A percentile compares a stretch with the other conserved stretches of the same genome.
Evolutionary conservation across 192 early-diverging fungal species (phyloP).

Genomic region (Haplosporangium gracile): DNA sequence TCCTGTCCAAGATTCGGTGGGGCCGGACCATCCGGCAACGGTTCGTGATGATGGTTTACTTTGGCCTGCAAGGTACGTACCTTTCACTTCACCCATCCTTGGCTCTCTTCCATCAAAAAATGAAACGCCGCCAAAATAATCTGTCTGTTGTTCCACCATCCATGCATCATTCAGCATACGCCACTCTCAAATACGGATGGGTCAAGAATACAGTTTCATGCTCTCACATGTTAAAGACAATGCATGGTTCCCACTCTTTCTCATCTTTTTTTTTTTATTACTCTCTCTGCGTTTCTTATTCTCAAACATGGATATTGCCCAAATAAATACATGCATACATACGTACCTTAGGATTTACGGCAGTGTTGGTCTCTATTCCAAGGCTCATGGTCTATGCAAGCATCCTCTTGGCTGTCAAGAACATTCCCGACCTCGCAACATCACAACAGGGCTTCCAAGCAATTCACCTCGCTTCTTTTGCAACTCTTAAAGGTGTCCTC

Average conservation of each 20-base stretch:
- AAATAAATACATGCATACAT: not conserved
- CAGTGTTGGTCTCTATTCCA: conserved; percentile 24
- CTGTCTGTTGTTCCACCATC: not conserved
- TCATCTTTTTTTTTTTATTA: not conserved
- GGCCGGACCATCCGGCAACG: conserved; percentile 30
- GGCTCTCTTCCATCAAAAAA: not conserved
- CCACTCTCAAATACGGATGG: not conserved
- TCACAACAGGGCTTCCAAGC: conserved; percentile 12
- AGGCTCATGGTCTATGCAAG: conserved; percentile 31
- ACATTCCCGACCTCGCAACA: conserved; percentile 12
- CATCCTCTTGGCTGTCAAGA: conserved; percentile 18
- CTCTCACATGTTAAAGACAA: conserved; percentile 1
- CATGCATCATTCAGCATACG: not conserved
- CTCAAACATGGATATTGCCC: not conserved
- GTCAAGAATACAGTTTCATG: not conserved
- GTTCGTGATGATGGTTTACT: conserved; percentile 31
- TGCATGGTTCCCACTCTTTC: not conserved
- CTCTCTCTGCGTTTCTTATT: not conserved
- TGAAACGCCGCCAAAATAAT: conserved; percentile 3
- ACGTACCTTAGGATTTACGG: conserved; percentile 17
- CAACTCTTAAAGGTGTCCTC: not conserved
- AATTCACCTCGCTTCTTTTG: conserved; percentile 2
- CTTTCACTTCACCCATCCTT: not conserved
- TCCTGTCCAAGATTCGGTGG: conserved; percentile 34
- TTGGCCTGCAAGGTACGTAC: conserved; percentile 45